Base-by-base conservation (phyloP, 1,139 yeast species). In the Hyphopichia burtonii region DNA sequence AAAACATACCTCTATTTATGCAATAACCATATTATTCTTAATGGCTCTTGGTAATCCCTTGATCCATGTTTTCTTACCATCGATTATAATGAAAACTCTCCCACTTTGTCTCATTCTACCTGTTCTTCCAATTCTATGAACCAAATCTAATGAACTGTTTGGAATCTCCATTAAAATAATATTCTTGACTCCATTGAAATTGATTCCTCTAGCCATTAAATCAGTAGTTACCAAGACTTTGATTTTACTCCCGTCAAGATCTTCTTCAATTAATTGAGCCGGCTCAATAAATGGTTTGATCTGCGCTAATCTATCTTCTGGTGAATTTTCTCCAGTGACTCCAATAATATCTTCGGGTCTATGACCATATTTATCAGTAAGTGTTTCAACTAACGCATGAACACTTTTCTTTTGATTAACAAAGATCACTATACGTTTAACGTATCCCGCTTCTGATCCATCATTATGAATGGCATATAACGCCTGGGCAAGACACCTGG, bases 91-190 rank as follows among this genome's bases (percentile, higher is more conserved):
- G 52, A 89, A 83, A 2, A 88, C 96, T 47, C 96, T 75, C 15
- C 99, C 99, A 35, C 85, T 75, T 58, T 86, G 90, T 41, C 86
- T 86, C 85, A 90, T 85, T 58, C 99, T 72, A 4, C 97, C 98
- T 0, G 98, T 93, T 65, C 99, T 78, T 2, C 99, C 99, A 4
- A 90, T 84, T 47, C 99, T 72, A 58, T 93, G 99, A 17, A 93
- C 81, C 44, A 93, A 71, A 62, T 91, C 99, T 25, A 88, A 84
- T 0, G 97, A 80, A 8, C 86, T 83, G 43, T 78, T 75, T 4
- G 99, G 99, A 39, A 90, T 78, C 56, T 93, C 98, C 68, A 85
- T 84, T 41, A 93, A 66, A 31, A 93, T 75, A 16, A 93, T 89
- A 54, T 90, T 90, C 51, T 90, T 78, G 34, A 93, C 82, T 16